phyloP scores from a whole-genome alignment of 2,329 filamentous ascomycete genomes.

The Fusarium tjaetaba region DNA sequence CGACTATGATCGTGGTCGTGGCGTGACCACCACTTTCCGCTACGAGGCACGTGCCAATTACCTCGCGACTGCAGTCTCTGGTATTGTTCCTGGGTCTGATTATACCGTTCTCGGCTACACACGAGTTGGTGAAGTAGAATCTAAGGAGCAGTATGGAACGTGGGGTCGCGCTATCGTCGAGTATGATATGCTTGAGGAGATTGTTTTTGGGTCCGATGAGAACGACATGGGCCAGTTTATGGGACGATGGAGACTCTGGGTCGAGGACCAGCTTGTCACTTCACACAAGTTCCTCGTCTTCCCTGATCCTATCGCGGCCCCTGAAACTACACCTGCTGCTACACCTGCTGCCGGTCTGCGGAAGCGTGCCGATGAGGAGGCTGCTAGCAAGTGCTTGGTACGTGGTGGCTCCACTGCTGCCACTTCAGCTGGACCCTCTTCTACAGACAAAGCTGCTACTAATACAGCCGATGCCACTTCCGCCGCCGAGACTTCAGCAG shows the following conservation, averaged over 20 bases:
- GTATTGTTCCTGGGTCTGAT: constrained; percentile 22
- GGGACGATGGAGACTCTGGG: constrained; percentile 35
- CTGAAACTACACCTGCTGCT: background rate
- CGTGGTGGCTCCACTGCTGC: background rate
- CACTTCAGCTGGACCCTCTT: background rate
- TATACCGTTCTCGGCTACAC: constrained; percentile 20
- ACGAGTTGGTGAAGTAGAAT: background rate
- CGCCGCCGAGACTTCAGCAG: background rate
- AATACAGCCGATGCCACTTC: background rate
- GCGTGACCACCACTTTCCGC: background rate
- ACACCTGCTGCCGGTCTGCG: background rate
- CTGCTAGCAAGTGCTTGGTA: constrained; percentile 13
- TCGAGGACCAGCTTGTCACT: constrained; percentile 27
- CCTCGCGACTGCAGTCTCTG: background rate
- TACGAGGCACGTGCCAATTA: constrained; percentile 13
- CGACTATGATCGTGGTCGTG: background rate
- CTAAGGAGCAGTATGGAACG: background rate
- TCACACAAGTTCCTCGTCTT: constrained; percentile 19
- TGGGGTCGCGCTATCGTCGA: constrained; percentile 25
- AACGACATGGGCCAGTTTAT: background rate
- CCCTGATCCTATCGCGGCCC: background rate
- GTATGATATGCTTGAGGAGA: constrained; percentile 1
- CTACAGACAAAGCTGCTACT: background rate
- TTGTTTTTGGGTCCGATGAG: background rate
- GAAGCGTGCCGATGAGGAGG: constrained; percentile 12